phyloP scores from a whole-genome alignment of 2,329 filamentous ascomycete species.

The Penicillium sp. region DNA sequence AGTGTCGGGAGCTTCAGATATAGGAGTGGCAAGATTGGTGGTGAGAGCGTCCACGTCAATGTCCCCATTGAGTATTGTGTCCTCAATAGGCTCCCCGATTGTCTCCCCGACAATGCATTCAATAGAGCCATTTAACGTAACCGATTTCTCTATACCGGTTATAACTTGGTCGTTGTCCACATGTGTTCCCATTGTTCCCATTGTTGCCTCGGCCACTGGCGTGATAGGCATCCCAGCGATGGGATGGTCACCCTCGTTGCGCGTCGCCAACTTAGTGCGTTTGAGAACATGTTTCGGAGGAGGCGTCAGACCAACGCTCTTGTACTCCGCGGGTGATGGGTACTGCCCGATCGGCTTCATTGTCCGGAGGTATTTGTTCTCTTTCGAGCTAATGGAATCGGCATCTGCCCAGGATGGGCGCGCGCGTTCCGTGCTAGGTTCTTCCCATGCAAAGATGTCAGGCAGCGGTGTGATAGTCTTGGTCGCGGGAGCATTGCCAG shows the following conservation, averaged over 20 bases:
- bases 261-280: slow-evolving; percentile 9
- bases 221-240: slow-evolving; percentile 15
- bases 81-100: background rate
- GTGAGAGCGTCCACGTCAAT: background rate
- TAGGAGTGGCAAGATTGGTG: slow-evolving; percentile 11
- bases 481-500: slow-evolving; percentile 7
- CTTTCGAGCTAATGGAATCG: slow-evolving; percentile 2
- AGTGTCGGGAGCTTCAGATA: slow-evolving; percentile 9
- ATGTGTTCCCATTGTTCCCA: background rate
- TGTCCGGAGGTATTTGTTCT: slow-evolving; percentile 4
- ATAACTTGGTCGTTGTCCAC: background rate
- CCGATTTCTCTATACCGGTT: slow-evolving; percentile 2
- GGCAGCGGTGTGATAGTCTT: background rate
- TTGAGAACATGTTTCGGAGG: slow-evolving; percentile 7
- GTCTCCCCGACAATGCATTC: slow-evolving; percentile 2
- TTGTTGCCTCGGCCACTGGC: slow-evolving; percentile 17
- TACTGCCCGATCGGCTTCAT: slow-evolving; percentile 25
- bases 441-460: slow-evolving; percentile 8
- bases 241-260: slow-evolving; percentile 6
- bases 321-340: slow-evolving; percentile 20
- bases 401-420: slow-evolving; percentile 9
- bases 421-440: slow-evolving; percentile 10
- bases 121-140: slow-evolving; percentile 3
- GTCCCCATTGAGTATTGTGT: background rate
- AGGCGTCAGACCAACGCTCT: slow-evolving; percentile 18